Base-by-base conservation (phyloP, 208 protist genomes). In the Trypanosoma platydactyli region DNA sequence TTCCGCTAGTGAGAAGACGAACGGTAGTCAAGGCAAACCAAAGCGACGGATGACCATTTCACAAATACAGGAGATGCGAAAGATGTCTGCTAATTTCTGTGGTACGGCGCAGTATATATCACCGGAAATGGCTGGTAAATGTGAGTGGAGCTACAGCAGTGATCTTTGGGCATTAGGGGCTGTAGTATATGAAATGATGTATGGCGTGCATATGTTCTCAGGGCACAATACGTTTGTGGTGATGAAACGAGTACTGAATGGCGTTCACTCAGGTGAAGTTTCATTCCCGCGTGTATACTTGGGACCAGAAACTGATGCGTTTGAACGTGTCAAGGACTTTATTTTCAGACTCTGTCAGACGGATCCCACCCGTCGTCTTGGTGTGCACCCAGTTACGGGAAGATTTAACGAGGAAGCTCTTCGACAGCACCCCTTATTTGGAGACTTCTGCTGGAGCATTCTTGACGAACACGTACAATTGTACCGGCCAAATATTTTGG, bases 111-210 rank as follows among this genome's bases (percentile, higher is more conserved):
- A 98, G 64, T 98, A 98, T 71, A 90, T 98, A 5, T 97, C 93
- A 2, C 97, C 97, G 0, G 97, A 98, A 72, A 94, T 98, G 76
- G 79, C 95, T 13, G 85, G 92, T 3, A 77, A 94, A 80, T 94
- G 94, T 73, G 58, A 70, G 38, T 98, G 94, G 86, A 97, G 93
- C 72, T 95, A 89, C 68, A 97, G 89, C 72, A 90, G 84, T 65
- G 97, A 98, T 72, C 68, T 98, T 35, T 98, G 95, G 96, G 86
- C 92, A 1, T 75, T 98, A 24, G 97, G 97, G 24, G 83, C 93
- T n/a, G 78, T 97, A 24, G 88, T 97, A 38, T 98, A 98, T 76
- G 88, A 98, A 81, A 81, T 97, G 72, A 9, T 88, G 41, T 93
- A 96, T 68, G 91, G 91, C 20, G 67, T 52, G 22, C 82, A 93